Base-by-base conservation (phyloP, 2,329 filamentous ascomycete genomes). In the Neonectria neomacrospora region DNA sequence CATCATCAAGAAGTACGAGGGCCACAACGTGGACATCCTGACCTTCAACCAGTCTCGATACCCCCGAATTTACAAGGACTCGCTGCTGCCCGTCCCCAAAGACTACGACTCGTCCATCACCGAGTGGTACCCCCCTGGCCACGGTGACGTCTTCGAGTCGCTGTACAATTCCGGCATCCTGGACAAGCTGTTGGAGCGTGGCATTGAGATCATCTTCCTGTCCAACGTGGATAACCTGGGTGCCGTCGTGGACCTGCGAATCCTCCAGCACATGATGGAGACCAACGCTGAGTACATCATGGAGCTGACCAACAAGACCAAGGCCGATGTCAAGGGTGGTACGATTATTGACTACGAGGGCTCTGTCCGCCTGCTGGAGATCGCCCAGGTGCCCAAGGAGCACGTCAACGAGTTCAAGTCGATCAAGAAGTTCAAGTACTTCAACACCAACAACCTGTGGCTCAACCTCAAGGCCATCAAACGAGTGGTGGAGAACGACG, bases 371-470 rank as follows among this genome's bases (percentile, higher is more conserved):
- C 91, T 99, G 71, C 91, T 99, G 56, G 96, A 99, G 86, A 97
- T 99, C 75, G 96, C 96, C 14, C 96, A 99, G 86, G 96, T 99
- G 37, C 96, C 96, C 82, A 99, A 98, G 90, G 93, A 99, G 86
- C 96, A 99, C 83, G 93, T 96, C 80, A 98, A 99, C 84, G 96
- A 99, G 85, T 99, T 99, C 93, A 99, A 99, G 90, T 97, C 94
- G 52, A 99, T 99, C 88, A 99, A 99, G 91, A 99, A 99, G 88
- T 99, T 99, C 91, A 97, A 97, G 88, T 99, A 99, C 90, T 99
- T 99, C 91, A 99, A 99, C 90, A 99, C 96, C 82, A 99, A 99
- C 92, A 99, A 99, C 89, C 97, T 99, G 83, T 99, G 96, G 96
- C 92, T 99, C 87, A 97, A 97, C 85, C 88, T 97, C 75, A 90